phyloP scores from a whole-genome alignment of 2,329 filamentous ascomycete species.

The Ascochyta viciae-villosae region DNA sequence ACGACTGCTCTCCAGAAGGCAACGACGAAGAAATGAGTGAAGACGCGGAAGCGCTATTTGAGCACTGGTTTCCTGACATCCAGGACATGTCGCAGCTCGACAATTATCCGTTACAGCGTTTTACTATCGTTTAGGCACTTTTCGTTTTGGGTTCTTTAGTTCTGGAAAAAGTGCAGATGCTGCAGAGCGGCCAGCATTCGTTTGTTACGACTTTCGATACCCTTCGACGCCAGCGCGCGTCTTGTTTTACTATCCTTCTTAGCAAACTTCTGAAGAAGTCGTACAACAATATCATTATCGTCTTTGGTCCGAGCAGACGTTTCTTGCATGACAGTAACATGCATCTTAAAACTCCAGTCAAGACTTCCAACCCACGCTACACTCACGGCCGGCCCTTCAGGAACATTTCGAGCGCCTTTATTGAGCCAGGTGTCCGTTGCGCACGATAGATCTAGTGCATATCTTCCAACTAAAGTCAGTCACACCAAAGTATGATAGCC shows the following conservation, averaged over 20 bases:
- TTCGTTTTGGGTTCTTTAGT: not conserved
- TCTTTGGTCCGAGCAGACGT: not conserved
- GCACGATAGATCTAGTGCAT: not conserved
- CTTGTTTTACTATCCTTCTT: not conserved
- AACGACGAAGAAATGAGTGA: conserved; percentile 41
- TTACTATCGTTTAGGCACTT: conserved; percentile 34
- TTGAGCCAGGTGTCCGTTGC: not conserved
- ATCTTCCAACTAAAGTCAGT: not conserved
- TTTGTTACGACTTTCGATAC: conserved; percentile 15
- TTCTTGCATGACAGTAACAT: not conserved
- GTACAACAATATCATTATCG: not conserved
- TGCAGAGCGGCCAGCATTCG: conserved; percentile 7
- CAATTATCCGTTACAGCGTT: conserved; percentile 37
- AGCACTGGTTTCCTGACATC: conserved; percentile 46
- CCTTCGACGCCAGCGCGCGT: conserved; percentile 5
- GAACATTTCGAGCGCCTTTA: not conserved
- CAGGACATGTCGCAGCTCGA: conserved; percentile 48
- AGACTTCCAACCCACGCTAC: not conserved
- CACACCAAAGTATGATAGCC: not conserved
- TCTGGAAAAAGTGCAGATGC: conserved; percentile 1
- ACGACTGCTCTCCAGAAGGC: conserved; percentile 40
- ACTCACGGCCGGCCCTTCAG: too few species aligned
- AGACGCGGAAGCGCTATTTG: conserved; percentile 45
- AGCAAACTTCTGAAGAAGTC: not conserved
- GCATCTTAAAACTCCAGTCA: not conserved